Base-by-base conservation (phyloP, 2,329 filamentous ascomycete species). In the Aspergillus proliferans region DNA sequence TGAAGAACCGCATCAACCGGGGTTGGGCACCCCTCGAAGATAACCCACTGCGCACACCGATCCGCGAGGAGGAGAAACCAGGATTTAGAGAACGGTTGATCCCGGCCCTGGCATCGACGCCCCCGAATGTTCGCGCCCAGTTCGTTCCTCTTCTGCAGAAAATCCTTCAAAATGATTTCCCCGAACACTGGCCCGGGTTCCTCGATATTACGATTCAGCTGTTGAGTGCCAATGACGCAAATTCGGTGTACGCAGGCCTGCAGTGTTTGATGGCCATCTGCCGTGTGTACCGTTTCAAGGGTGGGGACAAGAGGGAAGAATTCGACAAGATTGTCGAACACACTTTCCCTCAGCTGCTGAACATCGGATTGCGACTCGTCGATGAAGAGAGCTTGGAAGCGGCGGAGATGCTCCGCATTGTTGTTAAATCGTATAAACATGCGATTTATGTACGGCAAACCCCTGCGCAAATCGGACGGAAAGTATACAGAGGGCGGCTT, bases 381-480 rank as follows among this genome's bases (percentile, higher is more conserved):
- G 86, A 88, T 58, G 91, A 97, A 74, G 88, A 88, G 65, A 95
- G 88, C 66, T 77, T 94, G 59, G 93, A 98, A 72, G 93, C 92
- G 15, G 92, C 88, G 51, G 93, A 97, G 75, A 97, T 98, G 87
- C 78, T 98, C 59, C 87, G 94, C 66, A 85, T 94, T 50, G 88
- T 94, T 48, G 80, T 98, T 64, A 98, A 98, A 77, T 86, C 90
- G 34, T 98, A 95, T 74, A 98, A 98, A 75, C 92, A 98, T 74
- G 91, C 93, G 43, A 95, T 94, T 63, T 98, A 94, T 79, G 88
- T 95, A 76, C 64, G 85, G 76, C 51, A 39, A 45, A 46, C 43
- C 24, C 34, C 6, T 7, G 19, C 2, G 21, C 34, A 15, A 22
- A 14, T 26, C 26, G 22, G 24, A 50, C 5, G 15, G 45, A 21